Evolutionary conservation across 441 rosid genomes (phyloP).

Genomic region (Adansonia gregorii): DNA sequence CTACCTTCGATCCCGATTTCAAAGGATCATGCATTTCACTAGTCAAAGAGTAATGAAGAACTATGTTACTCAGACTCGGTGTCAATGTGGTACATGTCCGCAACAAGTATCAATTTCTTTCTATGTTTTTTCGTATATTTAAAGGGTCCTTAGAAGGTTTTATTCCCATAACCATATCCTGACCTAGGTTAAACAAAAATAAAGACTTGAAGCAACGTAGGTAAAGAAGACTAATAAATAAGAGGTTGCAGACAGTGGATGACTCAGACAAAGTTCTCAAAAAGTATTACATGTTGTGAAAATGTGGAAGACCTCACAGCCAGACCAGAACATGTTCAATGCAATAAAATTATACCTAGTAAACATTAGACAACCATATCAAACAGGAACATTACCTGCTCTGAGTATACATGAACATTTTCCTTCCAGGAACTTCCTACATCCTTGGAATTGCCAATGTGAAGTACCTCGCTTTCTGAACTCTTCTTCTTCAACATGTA

Average conservation of each 20-base stretch:
- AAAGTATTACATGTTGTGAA: neutral
- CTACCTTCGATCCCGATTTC: neutral
- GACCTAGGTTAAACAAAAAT: too few species aligned
- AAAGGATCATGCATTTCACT: neutral
- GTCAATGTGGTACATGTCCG: too few species aligned
- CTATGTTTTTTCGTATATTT: too few species aligned
- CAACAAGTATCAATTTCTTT: too few species aligned
- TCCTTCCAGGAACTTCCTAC: slow-evolving; percentile 43
- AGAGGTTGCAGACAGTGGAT: too few species aligned
- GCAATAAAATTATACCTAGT: neutral
- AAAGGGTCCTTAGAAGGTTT: too few species aligned
- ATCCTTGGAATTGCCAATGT: slow-evolving; percentile 31
- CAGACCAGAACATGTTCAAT: neutral
- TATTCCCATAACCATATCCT: too few species aligned
- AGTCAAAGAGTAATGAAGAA: neutral
- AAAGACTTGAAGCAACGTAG: too few species aligned
- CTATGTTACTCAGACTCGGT: too few species aligned
- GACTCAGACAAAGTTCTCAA: neutral
- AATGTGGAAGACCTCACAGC: too few species aligned
- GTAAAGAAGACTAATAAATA: neutral
- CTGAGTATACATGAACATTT: slow-evolving; percentile 33
- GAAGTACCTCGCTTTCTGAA: slow-evolving; percentile 37
- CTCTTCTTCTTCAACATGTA: slow-evolving; percentile 37
- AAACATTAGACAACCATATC: neutral
- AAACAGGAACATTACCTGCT: slow-evolving; percentile 44